A percentile compares a stretch with the other conserved stretches of the same genome.
Evolutionary conservation across 2,329 filamentous ascomycete genomes (phyloP).

Genomic region (Paecilomyces sp.): DNA sequence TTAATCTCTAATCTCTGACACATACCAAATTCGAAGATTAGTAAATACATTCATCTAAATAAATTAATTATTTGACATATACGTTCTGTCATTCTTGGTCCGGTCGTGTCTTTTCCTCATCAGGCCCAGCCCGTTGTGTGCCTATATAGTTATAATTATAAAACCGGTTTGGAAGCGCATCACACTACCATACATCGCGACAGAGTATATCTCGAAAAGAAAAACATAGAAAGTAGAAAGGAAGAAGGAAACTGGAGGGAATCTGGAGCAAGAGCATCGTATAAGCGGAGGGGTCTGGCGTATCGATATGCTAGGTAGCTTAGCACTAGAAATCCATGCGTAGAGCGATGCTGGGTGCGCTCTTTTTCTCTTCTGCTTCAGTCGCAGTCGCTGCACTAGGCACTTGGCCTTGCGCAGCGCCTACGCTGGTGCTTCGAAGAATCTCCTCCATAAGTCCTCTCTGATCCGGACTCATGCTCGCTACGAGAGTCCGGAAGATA

Average conservation of each 20-base stretch:
- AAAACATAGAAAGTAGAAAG: neutral
- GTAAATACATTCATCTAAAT: neutral
- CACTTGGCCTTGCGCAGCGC: conserved; percentile 23
- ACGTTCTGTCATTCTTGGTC: neutral
- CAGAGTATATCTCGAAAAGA: neutral
- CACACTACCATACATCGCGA: neutral
- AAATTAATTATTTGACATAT: neutral
- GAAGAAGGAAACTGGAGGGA: neutral
- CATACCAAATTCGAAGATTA: neutral
- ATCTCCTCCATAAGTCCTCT: conserved; percentile 75
- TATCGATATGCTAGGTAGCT: too few relatives aligned
- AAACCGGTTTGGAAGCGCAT: neutral
- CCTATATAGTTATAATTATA: neutral
- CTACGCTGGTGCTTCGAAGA: conserved; percentile 55
- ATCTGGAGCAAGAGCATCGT: too few relatives aligned
- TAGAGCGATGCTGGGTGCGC: conserved; percentile 74
- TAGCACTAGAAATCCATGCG: conserved; percentile 76
- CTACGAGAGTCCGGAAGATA: conserved; percentile 68
- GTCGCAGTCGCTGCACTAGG: conserved; percentile 34
- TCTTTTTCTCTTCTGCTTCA: conserved; percentile 46
- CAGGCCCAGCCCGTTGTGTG: neutral
- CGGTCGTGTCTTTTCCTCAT: neutral
- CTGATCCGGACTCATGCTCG: conserved; percentile 61
- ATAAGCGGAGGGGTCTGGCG: too few relatives aligned
- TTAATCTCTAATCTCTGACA: neutral